Percentiles rank a stretch among this genome's conserved stretches.
Conservation (phyloP, 257 asterid species). For the Lavandula angustifolia region DNA sequence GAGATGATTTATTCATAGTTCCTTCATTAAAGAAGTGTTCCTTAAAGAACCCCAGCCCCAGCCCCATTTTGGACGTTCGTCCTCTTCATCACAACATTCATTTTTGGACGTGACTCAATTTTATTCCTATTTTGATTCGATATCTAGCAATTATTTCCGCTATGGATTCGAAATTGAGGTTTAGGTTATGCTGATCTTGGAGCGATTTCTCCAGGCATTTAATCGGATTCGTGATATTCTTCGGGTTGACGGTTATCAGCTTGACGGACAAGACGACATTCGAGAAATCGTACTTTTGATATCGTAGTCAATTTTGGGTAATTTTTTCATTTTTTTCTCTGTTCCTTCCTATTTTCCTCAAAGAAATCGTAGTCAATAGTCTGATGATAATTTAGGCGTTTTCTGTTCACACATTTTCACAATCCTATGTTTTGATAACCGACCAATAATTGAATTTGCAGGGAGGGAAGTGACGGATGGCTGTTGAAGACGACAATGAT, state of each 20-base stretch:
- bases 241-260: constrained; percentile 52
- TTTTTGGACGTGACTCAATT: constrained; percentile 83
- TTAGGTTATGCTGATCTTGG: constrained; percentile 1
- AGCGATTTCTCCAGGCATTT: constrained; percentile 61
- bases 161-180: neutral
- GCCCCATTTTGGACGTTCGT: too few relatives aligned
- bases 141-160: neutral
- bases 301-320: too few relatives aligned
- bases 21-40: too few relatives aligned
- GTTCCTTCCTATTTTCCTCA: too few relatives aligned
- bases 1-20: too few relatives aligned
- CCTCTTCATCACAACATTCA: too few relatives aligned
- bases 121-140: neutral
- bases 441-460: constrained; percentile 30
- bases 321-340: neutral
- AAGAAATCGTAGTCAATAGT: too few relatives aligned
- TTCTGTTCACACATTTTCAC: too few relatives aligned
- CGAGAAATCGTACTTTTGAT: too few relatives aligned
- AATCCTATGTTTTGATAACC: neutral
- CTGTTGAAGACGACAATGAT: constrained; percentile 36
- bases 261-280: too few relatives aligned
- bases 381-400: neutral
- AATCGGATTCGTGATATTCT: constrained; percentile 71
- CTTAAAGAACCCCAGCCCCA: too few relatives aligned
- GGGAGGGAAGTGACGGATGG: constrained; percentile 52